Percentiles rank a stretch among this genome's conserved stretches.
These are phyloP conservation scores for Dactylellina sp. DNA, from an alignment of 2,329 filamentous ascomycete species.

Conservation along the genomic window DNA sequence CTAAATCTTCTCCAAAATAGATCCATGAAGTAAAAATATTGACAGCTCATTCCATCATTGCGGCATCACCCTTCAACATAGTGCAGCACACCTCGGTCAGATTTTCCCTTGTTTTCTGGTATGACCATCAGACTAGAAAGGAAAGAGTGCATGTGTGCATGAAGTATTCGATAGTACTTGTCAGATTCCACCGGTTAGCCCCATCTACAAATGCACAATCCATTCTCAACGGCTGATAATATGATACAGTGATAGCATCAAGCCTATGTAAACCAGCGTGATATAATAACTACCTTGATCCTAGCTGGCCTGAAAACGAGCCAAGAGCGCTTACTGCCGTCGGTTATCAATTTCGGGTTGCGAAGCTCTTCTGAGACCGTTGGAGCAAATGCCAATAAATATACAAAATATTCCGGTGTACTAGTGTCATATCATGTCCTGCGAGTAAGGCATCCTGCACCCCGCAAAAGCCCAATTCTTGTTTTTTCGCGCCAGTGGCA, in stretches of 20 bases:
- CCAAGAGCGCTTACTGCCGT: conserved; percentile 16
- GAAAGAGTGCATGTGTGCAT: too few relatives aligned
- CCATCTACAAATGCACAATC: too few relatives aligned
- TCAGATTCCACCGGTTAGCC: too few relatives aligned
- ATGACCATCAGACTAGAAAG: background rate
- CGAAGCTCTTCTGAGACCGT: conserved; percentile 9
- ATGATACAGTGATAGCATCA: too few relatives aligned
- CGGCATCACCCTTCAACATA: background rate
- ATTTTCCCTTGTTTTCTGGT: background rate
- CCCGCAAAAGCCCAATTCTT: conserved; percentile 54
- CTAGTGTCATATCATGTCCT: background rate
- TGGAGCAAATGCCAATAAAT: background rate
- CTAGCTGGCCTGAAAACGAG: background rate
- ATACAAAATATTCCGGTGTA: too few relatives aligned
- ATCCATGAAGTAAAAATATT: too few relatives aligned
- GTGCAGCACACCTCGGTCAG: background rate
- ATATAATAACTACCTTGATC: background rate
- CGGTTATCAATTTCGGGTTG: conserved; percentile 43
- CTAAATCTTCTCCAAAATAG: background rate
- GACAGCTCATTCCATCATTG: background rate
- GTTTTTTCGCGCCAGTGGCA: conserved; percentile 33
- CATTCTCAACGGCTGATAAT: too few relatives aligned
- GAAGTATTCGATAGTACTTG: too few relatives aligned
- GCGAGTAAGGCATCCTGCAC: conserved; percentile 30
- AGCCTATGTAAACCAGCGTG: too few relatives aligned